phyloP scores from a whole-genome alignment of 1,284 basidiomycete genomes.

The Clitocybe nebularis region DNA sequence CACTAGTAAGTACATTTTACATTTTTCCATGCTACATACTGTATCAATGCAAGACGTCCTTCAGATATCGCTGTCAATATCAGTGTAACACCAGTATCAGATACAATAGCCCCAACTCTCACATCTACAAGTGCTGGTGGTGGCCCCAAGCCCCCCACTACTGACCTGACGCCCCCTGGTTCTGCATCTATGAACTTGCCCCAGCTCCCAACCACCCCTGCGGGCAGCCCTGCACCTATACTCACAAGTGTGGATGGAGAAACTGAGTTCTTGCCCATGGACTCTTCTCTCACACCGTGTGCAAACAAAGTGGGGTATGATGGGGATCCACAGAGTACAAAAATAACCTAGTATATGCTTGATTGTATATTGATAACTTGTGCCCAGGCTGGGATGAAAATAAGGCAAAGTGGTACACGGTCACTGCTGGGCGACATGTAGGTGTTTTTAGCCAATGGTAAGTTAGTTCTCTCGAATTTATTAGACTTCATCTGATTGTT shows the following conservation, averaged over 20 bases:
- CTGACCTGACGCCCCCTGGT: background rate
- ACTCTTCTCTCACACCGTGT: background rate
- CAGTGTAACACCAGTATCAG: background rate
- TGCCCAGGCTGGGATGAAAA: too few relatives aligned
- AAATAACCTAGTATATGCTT: too few relatives aligned
- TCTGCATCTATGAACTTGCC: background rate
- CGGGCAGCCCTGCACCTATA: background rate
- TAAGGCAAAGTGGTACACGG: background rate
- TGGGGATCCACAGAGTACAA: too few relatives aligned
- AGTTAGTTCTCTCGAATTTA: background rate
- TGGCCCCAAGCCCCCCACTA: background rate
- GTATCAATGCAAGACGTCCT: background rate
- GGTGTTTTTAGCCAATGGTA: constrained; percentile 1
- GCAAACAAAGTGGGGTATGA: too few relatives aligned
- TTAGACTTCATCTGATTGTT: background rate
- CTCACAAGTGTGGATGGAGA: background rate
- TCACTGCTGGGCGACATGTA: background rate
- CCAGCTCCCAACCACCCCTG: too few relatives aligned
- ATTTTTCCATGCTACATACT: background rate
- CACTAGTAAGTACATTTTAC: background rate
- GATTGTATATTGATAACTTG: too few relatives aligned
- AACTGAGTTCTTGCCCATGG: background rate
- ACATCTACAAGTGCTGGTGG: too few relatives aligned
- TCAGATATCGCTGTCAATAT: background rate
- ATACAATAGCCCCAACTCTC: too few relatives aligned